phyloP scores from a whole-genome alignment of 768 basidiomycete genomes.

The Agaricus blazei region DNA sequence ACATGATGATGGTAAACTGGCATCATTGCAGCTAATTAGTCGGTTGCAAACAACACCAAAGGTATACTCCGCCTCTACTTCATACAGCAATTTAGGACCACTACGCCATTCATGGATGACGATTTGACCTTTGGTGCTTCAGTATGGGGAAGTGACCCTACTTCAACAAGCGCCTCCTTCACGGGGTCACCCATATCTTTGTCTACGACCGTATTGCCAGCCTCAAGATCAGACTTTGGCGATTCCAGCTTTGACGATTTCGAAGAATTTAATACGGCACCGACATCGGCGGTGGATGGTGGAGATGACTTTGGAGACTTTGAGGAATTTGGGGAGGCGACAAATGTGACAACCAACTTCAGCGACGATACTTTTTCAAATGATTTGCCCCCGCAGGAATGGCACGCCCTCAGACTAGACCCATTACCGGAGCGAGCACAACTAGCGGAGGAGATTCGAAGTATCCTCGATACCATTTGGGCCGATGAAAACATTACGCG shows the following conservation, averaged over 20 bases:
- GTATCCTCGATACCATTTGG: conserved; percentile 67
- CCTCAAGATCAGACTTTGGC: conserved; percentile 24
- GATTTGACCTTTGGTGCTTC: conserved; percentile 68
- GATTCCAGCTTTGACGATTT: conserved; percentile 48
- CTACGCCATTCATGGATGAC: conserved; percentile 52
- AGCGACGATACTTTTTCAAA: conserved; percentile 24
- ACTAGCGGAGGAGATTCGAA: conserved; percentile 58
- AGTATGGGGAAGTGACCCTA: conserved; percentile 55
- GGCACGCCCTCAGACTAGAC: conserved; percentile 62
- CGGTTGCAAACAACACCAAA: conserved; percentile 27
- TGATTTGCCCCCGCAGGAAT: conserved; percentile 39
- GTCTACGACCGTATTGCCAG: conserved; percentile 14
- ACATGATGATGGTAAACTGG: background rate
- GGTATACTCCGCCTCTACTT: conserved; percentile 7
- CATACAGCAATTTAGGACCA: background rate
- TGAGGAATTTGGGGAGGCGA: conserved; percentile 68
- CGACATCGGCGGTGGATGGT: conserved; percentile 30
- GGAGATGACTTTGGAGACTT: conserved; percentile 84
- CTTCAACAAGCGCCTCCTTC: conserved; percentile 21
- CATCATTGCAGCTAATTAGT: background rate
- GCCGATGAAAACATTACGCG: conserved; percentile 41
- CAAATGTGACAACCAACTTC: conserved; percentile 1
- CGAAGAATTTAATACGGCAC: conserved; percentile 55
- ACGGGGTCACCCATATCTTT: conserved; percentile 17
- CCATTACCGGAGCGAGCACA: conserved; percentile 56